Conservation (phyloP, 805 yeast species). For the Diddensiella santjacobensis region DNA sequence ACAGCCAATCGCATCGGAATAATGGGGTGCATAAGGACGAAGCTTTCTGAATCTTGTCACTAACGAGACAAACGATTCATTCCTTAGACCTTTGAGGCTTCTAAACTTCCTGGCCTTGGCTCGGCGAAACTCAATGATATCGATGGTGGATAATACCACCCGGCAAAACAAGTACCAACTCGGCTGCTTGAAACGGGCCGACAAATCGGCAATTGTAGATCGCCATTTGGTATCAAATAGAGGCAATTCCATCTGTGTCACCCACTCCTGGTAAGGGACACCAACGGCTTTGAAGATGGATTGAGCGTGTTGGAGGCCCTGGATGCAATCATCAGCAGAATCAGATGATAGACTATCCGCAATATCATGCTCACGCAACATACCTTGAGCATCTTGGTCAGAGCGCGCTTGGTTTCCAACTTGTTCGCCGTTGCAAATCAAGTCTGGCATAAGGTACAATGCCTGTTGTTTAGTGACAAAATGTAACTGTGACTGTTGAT, state of each 20-base stretch:
- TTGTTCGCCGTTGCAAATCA: background rate
- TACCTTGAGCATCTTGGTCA: background rate
- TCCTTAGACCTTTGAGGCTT: background rate
- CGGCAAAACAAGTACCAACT: background rate
- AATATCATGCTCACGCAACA: background rate
- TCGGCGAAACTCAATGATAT: background rate
- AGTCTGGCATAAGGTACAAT: background rate
- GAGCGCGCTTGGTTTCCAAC: background rate
- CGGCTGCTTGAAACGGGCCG: background rate
- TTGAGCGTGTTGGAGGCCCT: background rate
- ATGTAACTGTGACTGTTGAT: background rate
- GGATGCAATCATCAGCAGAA: background rate
- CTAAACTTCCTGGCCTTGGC: background rate
- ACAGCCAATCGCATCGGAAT: background rate
- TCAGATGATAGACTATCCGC: background rate
- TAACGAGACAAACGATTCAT: background rate
- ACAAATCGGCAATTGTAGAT: background rate
- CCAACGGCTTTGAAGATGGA: background rate
- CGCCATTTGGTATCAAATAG: too few relatives aligned
- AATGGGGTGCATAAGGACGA: background rate
- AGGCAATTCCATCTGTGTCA: background rate
- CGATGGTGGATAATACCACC: background rate
- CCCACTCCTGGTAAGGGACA: background rate
- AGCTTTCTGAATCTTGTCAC: background rate
- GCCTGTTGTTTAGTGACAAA: background rate